phyloP scores from a whole-genome alignment of 2,329 filamentous ascomycete species.

The Xenoacremonium recifei region DNA sequence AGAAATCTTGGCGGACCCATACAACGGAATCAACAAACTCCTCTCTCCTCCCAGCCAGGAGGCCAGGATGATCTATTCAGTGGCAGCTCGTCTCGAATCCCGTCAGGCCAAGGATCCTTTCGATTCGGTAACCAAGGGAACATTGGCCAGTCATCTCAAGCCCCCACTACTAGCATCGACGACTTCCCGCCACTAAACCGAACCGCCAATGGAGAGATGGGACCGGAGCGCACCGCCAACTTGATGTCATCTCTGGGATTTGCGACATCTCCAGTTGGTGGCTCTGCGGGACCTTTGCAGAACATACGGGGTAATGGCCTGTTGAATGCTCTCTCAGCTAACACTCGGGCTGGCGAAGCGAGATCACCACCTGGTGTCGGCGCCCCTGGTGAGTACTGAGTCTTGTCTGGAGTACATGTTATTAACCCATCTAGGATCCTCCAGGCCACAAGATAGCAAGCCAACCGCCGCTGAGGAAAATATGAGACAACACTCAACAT shows the following conservation, averaged over 20 bases:
- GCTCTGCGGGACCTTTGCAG: constrained; percentile 33
- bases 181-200: constrained; percentile 63
- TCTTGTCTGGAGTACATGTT: too few species aligned
- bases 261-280: constrained; percentile 44
- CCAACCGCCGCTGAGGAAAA: constrained; percentile 42
- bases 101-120: constrained; percentile 46
- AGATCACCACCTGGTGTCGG: constrained; percentile 47
- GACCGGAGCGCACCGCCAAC: constrained; percentile 51
- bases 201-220: constrained; percentile 56
- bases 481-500: constrained; percentile 41
- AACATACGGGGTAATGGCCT: constrained; percentile 58
- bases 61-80: constrained; percentile 48
- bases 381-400: constrained; percentile 31
- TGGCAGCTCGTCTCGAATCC: constrained; percentile 40
- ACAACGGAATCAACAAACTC: constrained; percentile 51
- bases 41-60: constrained; percentile 48
- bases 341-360: constrained; percentile 47
- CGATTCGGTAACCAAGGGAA: constrained; percentile 50
- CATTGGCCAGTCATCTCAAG: constrained; percentile 42
- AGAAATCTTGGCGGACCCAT: constrained; percentile 48
- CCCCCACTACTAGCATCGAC: constrained; percentile 49
- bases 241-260: constrained; percentile 56
- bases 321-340: constrained; percentile 63
- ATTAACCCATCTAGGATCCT: constrained; percentile 27
- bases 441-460: constrained; percentile 45